Evolutionary conservation across 1,284 basidiomycete species (phyloP).

Genomic region (Puccinia sorghi): DNA sequence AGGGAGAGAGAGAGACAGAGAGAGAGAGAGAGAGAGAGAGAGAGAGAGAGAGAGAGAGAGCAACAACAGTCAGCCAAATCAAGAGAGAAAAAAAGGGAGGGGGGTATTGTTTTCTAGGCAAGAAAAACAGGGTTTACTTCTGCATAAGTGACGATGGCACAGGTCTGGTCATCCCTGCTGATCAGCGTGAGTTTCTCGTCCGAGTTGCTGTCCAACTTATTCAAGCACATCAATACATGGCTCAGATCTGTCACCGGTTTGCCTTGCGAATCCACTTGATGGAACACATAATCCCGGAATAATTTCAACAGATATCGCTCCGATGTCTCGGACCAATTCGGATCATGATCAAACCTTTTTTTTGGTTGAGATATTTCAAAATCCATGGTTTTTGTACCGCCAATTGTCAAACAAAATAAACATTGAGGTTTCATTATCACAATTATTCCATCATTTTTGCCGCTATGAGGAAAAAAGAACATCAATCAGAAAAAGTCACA

Average conservation of each 20-base stretch:
- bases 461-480: not conserved
- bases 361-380: constrained; percentile 54
- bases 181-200: constrained; percentile 95
- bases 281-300: constrained; percentile 98
- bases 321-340: constrained; percentile 96
- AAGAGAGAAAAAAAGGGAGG: not conserved
- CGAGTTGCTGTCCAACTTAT: constrained; percentile 81
- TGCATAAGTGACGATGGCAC: constrained; percentile 90
- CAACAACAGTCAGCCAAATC: not conserved
- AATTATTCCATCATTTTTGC: no score
- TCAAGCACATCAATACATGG: constrained; percentile 68
- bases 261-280: constrained; percentile 88
- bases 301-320: constrained; percentile 97
- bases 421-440: no score
- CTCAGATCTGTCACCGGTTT: constrained; percentile 85
- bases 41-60: not conserved
- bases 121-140: constrained; percentile 61
- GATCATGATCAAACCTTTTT: constrained; percentile 83
- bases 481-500: constrained; percentile 57
- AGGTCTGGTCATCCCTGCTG: constrained; percentile 90
- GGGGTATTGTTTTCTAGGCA: no score
- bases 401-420: no score
- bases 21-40: not conserved
- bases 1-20: not conserved
- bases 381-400: constrained; percentile 47